Evolutionary conservation across 768 basidiomycete species (phyloP).

Genomic region (Tricholoma terreum): DNA sequence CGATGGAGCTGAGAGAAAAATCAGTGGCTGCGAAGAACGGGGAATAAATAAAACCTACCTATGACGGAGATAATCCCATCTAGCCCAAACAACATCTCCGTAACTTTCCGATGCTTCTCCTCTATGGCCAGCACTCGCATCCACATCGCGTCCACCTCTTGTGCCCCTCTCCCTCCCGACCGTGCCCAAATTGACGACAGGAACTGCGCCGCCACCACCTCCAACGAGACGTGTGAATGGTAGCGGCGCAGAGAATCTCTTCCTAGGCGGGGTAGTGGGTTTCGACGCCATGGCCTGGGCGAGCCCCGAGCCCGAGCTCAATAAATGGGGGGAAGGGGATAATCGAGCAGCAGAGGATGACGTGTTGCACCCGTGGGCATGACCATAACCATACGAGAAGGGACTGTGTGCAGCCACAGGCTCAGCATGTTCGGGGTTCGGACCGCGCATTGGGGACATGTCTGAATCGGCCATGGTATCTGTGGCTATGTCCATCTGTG

Average conservation of each 20-base stretch:
- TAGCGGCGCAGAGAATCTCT: slow-evolving; percentile 6
- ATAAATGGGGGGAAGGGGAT: neutral
- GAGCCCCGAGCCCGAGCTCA: neutral
- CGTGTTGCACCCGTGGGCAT: neutral
- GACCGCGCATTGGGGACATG: neutral
- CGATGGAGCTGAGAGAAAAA: neutral
- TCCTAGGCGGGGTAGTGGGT: neutral
- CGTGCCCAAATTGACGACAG: slow-evolving; percentile 11
- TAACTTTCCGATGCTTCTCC: neutral
- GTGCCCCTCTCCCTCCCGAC: neutral
- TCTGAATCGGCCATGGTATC: neutral
- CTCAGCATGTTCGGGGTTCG: neutral
- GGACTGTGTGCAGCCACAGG: too few relatives aligned
- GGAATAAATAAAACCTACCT: slow-evolving; percentile 1
- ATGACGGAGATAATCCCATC: neutral
- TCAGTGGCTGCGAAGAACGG: neutral
- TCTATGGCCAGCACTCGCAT: neutral
- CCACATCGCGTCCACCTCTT: neutral
- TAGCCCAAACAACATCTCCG: neutral
- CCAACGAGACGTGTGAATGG: slow-evolving; percentile 2
- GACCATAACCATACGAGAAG: slow-evolving; percentile 1
- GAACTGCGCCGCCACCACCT: neutral
- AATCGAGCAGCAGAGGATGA: neutral
- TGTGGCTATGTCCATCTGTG: neutral
- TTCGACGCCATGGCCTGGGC: slow-evolving; percentile 4